These are phyloP conservation scores for Rhynchosporium secalis DNA, from an alignment of 2,329 filamentous ascomycete genomes.

Conservation along the genomic window DNA sequence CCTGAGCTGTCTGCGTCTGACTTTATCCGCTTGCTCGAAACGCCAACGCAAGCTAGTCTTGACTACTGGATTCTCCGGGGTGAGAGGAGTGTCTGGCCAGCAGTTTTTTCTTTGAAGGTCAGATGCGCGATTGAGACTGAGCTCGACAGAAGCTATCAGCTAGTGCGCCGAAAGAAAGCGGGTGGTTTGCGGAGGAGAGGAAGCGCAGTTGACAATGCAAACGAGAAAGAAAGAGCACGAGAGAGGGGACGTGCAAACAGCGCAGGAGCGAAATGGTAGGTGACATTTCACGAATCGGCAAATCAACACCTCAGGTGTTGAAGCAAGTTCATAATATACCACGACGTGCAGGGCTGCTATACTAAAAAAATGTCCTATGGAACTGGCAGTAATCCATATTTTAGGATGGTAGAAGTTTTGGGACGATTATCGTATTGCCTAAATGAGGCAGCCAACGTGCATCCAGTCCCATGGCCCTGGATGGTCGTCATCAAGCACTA, in stretches of 20 bases:
- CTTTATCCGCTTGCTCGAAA: slow-evolving; percentile 78
- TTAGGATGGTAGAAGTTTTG: neutral
- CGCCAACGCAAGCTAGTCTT: slow-evolving; percentile 72
- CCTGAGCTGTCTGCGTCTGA: slow-evolving; percentile 74
- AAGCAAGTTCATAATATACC: slow-evolving; percentile 7
- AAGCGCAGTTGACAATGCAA: slow-evolving; percentile 36
- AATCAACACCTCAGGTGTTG: slow-evolving; percentile 16
- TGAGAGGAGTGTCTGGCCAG: slow-evolving; percentile 88
- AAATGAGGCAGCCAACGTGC: neutral
- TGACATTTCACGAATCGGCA: neutral
- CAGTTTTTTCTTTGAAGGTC: slow-evolving; percentile 77
- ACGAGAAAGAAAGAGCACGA: slow-evolving; percentile 31
- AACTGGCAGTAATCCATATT: neutral
- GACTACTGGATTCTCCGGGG: slow-evolving; percentile 85
- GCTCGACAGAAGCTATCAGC: slow-evolving; percentile 80
- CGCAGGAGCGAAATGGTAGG: slow-evolving; percentile 23
- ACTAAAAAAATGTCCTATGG: neutral
- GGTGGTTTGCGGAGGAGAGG: slow-evolving; percentile 39
- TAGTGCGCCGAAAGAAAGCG: slow-evolving; percentile 59
- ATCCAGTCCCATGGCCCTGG: slow-evolving; percentile 8
- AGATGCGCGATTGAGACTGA: slow-evolving; percentile 85
- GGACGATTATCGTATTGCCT: neutral
- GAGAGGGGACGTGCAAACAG: slow-evolving; percentile 37
- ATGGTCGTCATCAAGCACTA: neutral
- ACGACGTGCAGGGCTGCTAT: slow-evolving; percentile 4